These are phyloP conservation scores for Cladobotryum protrusum DNA, from an alignment of 2,329 filamentous ascomycete genomes.

Conservation along the genomic window DNA sequence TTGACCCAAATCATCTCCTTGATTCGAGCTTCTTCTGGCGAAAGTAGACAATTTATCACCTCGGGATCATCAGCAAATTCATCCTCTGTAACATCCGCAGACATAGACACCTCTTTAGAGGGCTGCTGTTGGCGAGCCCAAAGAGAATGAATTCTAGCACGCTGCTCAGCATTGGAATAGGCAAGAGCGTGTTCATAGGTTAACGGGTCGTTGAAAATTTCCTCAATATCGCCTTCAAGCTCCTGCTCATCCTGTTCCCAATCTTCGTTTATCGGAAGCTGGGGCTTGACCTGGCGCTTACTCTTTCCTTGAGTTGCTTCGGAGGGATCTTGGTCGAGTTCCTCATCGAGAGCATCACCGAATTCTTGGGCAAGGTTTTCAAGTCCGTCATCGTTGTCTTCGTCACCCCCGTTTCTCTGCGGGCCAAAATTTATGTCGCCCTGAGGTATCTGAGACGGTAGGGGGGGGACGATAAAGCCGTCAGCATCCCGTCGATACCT, in stretches of 20 bases:
- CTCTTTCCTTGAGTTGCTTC: slow-evolving; percentile 17
- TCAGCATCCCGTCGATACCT: slow-evolving; percentile 54
- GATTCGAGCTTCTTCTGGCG: slow-evolving; percentile 64
- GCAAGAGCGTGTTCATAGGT: slow-evolving; percentile 50
- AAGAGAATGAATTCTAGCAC: slow-evolving; percentile 47
- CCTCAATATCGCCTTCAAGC: slow-evolving; percentile 64
- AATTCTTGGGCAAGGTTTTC: slow-evolving; percentile 40
- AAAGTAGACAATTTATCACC: slow-evolving; percentile 72
- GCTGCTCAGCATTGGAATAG: slow-evolving; percentile 52
- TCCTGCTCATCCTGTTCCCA: slow-evolving; percentile 58
- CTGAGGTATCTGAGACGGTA: slow-evolving; percentile 35
- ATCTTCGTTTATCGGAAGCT: slow-evolving; percentile 53
- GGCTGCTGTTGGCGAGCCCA: slow-evolving; percentile 45
- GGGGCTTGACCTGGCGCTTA: slow-evolving; percentile 29
- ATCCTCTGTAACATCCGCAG: slow-evolving; percentile 63
- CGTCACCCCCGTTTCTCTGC: slow-evolving; percentile 12
- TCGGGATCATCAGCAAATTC: slow-evolving; percentile 90
- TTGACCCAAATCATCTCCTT: slow-evolving; percentile 95
- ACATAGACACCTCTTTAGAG: slow-evolving; percentile 47
- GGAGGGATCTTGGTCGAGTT: slow-evolving; percentile 16
- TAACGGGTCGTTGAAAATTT: slow-evolving; percentile 59
- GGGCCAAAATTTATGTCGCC: slow-evolving; percentile 22
- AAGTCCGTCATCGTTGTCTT: slow-evolving; percentile 25
- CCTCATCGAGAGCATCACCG: slow-evolving; percentile 34
- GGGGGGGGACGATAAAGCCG: slow-evolving; percentile 59